Evolutionary conservation across 208 protist species (phyloP), one percentile per base, ranked within the genome.

Genomic region (Trypanosoma lewisi): DNA sequence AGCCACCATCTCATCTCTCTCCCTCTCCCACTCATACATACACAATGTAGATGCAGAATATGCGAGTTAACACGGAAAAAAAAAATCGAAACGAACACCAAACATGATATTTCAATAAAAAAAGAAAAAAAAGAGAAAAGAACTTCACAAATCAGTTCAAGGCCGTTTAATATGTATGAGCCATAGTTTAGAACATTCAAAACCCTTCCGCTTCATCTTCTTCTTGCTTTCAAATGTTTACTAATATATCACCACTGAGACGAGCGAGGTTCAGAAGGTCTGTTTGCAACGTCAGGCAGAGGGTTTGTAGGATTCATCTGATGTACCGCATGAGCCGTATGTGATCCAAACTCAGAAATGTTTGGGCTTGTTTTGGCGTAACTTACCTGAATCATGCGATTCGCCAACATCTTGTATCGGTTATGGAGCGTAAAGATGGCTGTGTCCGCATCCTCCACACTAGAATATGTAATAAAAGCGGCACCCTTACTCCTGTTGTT

Each of bases 341-440:
- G 80, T n/a, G 80, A 77, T 25, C 89, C 89, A 34, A 90, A 95
- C 11, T 73, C 77, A 6, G 89, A 95, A 37, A 93, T 93, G 63
- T 85, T 92, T 4, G 83, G 77, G 45, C 84, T 92, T 72, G 89
- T 89, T 70, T 95, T 95, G 8, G 89, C 86, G 75, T 95, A 93
- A 63, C 83, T 93, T 25, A 95, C 89, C 53, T 95, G 89, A 57
- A 95, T 90, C 33, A 88, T 84, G 6, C 86, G 80, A 60, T 91
- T 92, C 8, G 86, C 85, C 12, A 95, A 73, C 86, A 95, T 93
- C 63, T 83, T 86, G 75, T 93, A 91, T 16, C 86, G 77, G 66
- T 93, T 91, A 67, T 95, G 89, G 39, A 95, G 77, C 0, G 89
- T 93, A 30, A 90, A 93, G 57, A 95, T 93, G 23, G 89, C 89